Evolutionary conservation across 2,329 filamentous ascomycete species (phyloP), one percentile per base, ranked within the genome.

Genomic region (Calonectria montana): DNA sequence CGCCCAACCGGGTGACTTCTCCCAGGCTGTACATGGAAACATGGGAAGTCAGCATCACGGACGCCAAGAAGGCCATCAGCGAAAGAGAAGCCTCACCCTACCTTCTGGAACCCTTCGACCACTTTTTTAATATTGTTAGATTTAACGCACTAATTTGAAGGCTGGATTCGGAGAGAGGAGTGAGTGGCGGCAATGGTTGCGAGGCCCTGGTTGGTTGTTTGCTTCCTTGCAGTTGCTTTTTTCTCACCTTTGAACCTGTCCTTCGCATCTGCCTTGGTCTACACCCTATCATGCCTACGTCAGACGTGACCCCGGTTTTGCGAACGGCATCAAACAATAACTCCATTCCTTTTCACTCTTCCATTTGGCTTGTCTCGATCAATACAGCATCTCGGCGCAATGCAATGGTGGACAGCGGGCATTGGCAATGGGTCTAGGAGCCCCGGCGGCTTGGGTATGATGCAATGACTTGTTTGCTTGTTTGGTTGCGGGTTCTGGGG

Each of bases 1-100:
- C 69, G 85, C 86, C 3, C 86, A 88, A 4, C 82, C 88, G 0
- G 86, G 85, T 65, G 89, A 91, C 66, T 90, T 90, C 74, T 83
- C 84, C 2, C 86, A 87, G 69, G 85, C 86, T 6, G 84, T 88
- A 70, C 85, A 87, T 45, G 84, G 83, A 4, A 81, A 76, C 66
- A 65, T 68, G 62, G 66, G 59, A 65, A 63, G 35, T 69, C 68
- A 55, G 35, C 63, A 64, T 55, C 70, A 73, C 23, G 48, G 71
- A 66, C 67, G 74, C 45, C 9, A 68, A 37, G 27, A 63, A 29
- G 45, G 80, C 31, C 75, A 85, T 63, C 84, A 83, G 78, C 81
- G 84, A 62, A 84, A 85, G 75, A 80, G 81, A 66, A 85, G 84
- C 76, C 84, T 84, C 72, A 82, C 53, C 2, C 63, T 76, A 27